phyloP scores from a whole-genome alignment of 768 basidiomycete species.

The Auriscalpium vulgare region DNA sequence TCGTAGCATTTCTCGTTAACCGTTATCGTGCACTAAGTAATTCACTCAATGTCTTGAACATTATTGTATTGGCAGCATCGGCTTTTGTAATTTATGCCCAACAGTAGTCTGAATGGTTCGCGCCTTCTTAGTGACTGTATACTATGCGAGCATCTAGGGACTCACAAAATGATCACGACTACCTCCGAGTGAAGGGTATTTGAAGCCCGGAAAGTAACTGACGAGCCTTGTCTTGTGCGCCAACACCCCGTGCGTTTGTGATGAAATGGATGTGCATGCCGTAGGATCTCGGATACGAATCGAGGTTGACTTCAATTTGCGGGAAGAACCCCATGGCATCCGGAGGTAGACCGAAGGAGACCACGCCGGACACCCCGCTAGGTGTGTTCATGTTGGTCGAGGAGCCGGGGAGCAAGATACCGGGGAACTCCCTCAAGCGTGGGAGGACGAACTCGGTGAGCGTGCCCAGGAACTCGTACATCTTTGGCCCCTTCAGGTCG shows the following conservation, averaged over 20 bases:
- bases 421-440: constrained; percentile 83
- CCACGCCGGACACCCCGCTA: constrained; percentile 77
- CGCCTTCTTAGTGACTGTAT: too few relatives aligned
- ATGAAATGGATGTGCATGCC: constrained; percentile 95
- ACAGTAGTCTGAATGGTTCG: too few relatives aligned
- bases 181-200: constrained; percentile 66
- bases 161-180: neutral
- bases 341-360: constrained; percentile 81
- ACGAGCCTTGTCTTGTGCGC: constrained; percentile 84
- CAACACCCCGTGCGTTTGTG: constrained; percentile 80
- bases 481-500: constrained; percentile 80
- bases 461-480: constrained; percentile 89
- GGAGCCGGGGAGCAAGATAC: constrained; percentile 70
- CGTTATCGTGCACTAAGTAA: neutral
- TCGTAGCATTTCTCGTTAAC: neutral
- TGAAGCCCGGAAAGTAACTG: constrained; percentile 87
- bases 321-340: constrained; percentile 87
- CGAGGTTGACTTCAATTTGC: constrained; percentile 90
- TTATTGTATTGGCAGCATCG: neutral
- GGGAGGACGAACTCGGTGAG: constrained; percentile 95
- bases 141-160: too few relatives aligned
- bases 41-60: neutral
- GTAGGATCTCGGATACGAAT: constrained; percentile 76
- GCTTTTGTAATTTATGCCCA: too few relatives aligned
- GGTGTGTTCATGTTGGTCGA: constrained; percentile 65